A percentile compares a stretch with the other conserved stretches of the same genome.
These are phyloP conservation scores for Blastocystis sp. DNA, from an alignment of 352 stramenopile genomes.

Conservation along the genomic window DNA sequence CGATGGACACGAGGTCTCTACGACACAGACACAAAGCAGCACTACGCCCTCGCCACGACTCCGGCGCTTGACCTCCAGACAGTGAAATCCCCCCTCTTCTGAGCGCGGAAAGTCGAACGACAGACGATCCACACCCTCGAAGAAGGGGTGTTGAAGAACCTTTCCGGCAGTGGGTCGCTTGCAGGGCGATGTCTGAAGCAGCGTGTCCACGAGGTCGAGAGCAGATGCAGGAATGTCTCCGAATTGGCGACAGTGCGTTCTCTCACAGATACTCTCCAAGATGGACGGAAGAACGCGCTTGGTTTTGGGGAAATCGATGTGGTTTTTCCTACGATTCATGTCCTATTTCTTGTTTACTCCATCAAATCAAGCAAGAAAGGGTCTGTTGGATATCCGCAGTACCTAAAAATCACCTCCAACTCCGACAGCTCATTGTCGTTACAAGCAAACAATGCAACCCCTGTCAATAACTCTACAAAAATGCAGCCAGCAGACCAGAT, in stretches of 20 bases:
- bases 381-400: neutral
- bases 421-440: constrained; percentile 85
- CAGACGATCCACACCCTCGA: neutral
- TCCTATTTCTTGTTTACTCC: neutral
- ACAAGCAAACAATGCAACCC: constrained; percentile 81
- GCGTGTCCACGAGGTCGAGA: neutral
- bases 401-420: constrained; percentile 85
- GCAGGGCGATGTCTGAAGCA: neutral
- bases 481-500: constrained; percentile 93
- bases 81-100: neutral
- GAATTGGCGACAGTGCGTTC: neutral
- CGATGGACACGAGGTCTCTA: neutral
- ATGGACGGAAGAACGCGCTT: neutral
- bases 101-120: neutral
- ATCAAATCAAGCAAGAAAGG: neutral
- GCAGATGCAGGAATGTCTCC: neutral
- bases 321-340: neutral
- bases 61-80: neutral
- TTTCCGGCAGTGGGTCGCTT: neutral
- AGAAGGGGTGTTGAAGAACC: neutral
- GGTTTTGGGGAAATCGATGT: neutral
- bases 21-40: neutral
- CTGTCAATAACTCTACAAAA: constrained; percentile 86
- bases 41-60: neutral
- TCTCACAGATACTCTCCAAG: neutral